Evolutionary conservation across 2,329 filamentous ascomycete genomes (phyloP), one percentile per base, ranked within the genome.

Genomic region (Xylaria polymorpha): DNA sequence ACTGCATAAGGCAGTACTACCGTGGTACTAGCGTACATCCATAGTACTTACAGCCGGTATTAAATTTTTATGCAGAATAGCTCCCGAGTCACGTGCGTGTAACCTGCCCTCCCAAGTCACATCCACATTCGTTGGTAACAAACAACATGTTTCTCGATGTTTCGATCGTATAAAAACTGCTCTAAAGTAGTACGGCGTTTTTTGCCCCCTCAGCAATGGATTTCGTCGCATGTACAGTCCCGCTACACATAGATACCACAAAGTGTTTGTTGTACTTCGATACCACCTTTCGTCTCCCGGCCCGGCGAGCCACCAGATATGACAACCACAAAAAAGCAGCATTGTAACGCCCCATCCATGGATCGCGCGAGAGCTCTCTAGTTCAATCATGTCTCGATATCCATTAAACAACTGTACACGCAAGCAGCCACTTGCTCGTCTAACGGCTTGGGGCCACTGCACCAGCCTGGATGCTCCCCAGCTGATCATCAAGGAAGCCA

Each of bases 371-470:
- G 68, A 67, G 68, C 70, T 71, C 70, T 77, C 73, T 77, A 77
- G 74, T 77, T 77, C 74, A 75, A 77, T 76, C 74, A 74, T 77
- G 73, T 71, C 73, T 73, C 64, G 71, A 73, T 77, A 77, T 77
- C 75, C 76, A 77, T 76, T 76, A 74, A 74, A 67, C 57, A 66
- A 60, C 53, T 66, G 66, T 73, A 68, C 68, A 68, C 55, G 65
- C 55, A 64, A 65, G 66, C 50, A 61, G 46, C 57, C 35, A 56
- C 68, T 70, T 69, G 68, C 72, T 72, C 67, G 55, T 65, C 67
- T 60, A 58, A 71, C 68, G 50, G 59, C 20, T 29, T 37, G 67
- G 53, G 59, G 59, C 46, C 51, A 62, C 51, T 48, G 41, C 46
- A 50, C 61, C 50, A 22, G 46, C 57, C 60, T 58, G 57, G 29